Percentiles rank a stretch among this genome's conserved stretches.
Evolutionary conservation across 1,284 basidiomycete species (phyloP).

Genomic region (Cutaneotrichosporon cutaneum): DNA sequence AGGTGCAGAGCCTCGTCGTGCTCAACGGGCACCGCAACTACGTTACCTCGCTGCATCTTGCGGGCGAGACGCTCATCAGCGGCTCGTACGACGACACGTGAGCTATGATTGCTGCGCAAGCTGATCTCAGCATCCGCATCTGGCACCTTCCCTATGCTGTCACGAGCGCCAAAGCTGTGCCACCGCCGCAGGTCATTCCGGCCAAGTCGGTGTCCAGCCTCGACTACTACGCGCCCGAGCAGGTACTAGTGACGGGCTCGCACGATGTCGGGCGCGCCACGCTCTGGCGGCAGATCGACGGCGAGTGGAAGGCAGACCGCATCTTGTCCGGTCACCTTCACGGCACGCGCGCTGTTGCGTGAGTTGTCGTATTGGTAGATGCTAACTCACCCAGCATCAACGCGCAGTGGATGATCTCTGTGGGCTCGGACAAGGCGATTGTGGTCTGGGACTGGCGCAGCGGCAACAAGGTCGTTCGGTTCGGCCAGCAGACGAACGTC

Average conservation of each 20-base stretch:
- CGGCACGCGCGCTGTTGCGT: constrained; percentile 44
- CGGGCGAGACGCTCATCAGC: constrained; percentile 68
- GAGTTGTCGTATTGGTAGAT: constrained; percentile 29
- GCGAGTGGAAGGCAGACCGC: constrained; percentile 67
- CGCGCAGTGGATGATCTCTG: constrained; percentile 78
- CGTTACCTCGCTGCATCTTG: constrained; percentile 76
- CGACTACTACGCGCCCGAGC: constrained; percentile 78
- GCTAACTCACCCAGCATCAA: constrained; percentile 66
- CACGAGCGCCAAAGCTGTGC: constrained; percentile 15
- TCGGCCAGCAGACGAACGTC: constrained; percentile 89
- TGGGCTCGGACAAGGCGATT: constrained; percentile 82
- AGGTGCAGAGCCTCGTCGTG: constrained; percentile 73
- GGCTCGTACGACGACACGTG: constrained; percentile 78
- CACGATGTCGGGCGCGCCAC: constrained; percentile 83
- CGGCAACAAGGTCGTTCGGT: constrained; percentile 81
- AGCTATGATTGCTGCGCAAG: neutral
- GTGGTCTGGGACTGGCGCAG: constrained; percentile 70
- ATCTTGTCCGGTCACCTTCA: constrained; percentile 67
- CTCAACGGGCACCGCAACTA: constrained; percentile 82
- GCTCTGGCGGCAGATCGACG: constrained; percentile 71
- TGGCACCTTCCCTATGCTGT: constrained; percentile 77
- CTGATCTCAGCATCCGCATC: constrained; percentile 66
- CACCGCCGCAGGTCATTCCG: constrained; percentile 55
- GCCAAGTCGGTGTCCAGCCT: constrained; percentile 79
- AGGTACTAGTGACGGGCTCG: constrained; percentile 86